Base-by-base conservation (phyloP, 2,329 filamentous ascomycete genomes). In the Venturia pyrina region DNA sequence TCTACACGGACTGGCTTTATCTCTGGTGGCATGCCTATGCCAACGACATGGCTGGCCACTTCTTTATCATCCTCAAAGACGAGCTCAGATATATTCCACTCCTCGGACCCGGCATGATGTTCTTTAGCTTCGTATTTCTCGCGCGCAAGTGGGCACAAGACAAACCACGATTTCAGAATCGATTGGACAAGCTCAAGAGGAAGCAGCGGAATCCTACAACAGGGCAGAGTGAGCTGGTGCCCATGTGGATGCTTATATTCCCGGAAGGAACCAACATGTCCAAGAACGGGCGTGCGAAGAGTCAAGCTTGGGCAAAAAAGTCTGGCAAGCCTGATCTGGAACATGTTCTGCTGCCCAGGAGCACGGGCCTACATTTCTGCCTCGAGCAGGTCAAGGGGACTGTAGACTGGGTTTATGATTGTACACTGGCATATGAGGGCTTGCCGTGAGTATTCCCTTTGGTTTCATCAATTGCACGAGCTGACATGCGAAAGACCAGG, bases 371-470 rank as follows among this genome's bases (percentile, higher is more conserved):
- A 68, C 89, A 85, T 69, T 96, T 91, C 72, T 93, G 89, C 72
- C 79, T 96, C 44, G 86, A 87, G 67, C 88, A 96, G 76, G 80
- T 96, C 13, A 84, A 86, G 71, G 85, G 82, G 7, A 88, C 88
- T 0, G 84, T 95, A 0, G 89, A 93, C 5, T 96, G 89, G 74
- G 81, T 96, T 19, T 96, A 96, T 73, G 91, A 96, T 78, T 97
- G 93, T 77, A 98, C 95, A 0, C 87, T 99, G 65, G 93, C 91
- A 17, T 99, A 99, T 74, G 93, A 97, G 77, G 95, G 93, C 41
- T 86, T 96, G 62, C 89, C 90, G 88, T 93, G 84, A 82, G 91
- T 88, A 63, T 32, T 11, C 19, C 28, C 15, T 56, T 44, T 19
- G 17, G 2, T 19, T 3, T 24, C 10, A 24, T n/a, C 17, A 24